Evolutionary conservation across 441 rosid species (phyloP).

Genomic region (Syzygium malaccense): DNA sequence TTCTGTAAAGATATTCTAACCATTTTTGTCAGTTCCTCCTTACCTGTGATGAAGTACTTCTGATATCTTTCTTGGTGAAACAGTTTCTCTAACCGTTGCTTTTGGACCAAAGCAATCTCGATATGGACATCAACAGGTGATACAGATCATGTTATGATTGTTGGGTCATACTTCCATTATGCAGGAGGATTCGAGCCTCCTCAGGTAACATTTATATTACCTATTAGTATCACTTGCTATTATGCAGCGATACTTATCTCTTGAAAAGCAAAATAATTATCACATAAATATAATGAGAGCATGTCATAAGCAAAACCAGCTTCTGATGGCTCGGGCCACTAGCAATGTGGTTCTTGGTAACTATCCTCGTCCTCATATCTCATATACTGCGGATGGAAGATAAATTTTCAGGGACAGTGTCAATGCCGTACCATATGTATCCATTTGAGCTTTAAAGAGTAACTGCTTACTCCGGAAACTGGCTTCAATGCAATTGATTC

Average conservation of each 20-base stretch:
- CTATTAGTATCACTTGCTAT: neutral
- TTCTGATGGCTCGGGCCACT: neutral
- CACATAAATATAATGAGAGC: neutral
- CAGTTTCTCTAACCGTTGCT: conserved; percentile 94
- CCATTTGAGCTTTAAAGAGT: neutral
- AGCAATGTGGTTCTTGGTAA: neutral
- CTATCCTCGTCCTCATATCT: neutral
- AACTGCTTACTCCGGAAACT: neutral
- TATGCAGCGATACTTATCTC: neutral
- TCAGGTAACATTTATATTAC: conserved; percentile 33
- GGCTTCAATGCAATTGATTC: neutral
- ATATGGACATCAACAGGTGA: conserved; percentile 94
- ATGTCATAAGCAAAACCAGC: neutral
- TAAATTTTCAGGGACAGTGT: neutral
- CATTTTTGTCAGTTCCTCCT: neutral
- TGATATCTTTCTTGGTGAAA: neutral
- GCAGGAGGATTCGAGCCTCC: conserved; percentile 93
- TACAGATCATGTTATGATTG: conserved; percentile 78
- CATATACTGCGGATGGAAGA: neutral
- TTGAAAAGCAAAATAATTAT: neutral
- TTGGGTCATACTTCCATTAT: conserved; percentile 88
- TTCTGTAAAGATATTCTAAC: neutral
- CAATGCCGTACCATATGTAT: neutral
- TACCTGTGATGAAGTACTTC: neutral
- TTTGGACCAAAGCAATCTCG: conserved; percentile 92